These are phyloP conservation scores for Nannizziopsis arthrosporioides DNA, from an alignment of 2,329 filamentous ascomycete genomes.

Conservation along the genomic window DNA sequence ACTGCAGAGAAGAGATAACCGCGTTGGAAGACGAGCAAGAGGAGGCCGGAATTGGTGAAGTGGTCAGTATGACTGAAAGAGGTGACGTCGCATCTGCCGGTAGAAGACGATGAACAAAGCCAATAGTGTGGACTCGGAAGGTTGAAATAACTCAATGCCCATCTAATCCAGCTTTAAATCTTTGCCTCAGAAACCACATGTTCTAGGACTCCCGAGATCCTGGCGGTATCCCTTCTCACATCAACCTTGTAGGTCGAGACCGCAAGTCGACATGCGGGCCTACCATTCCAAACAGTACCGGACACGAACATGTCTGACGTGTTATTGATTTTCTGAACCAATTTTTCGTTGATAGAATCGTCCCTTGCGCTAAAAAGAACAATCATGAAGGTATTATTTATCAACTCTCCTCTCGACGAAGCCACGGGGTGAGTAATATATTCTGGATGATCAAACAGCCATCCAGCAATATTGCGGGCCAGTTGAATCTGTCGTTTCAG, in stretches of 20 bases:
- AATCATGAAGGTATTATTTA: constrained; percentile 53
- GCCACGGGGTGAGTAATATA: constrained; percentile 55
- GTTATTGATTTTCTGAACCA: constrained; percentile 63
- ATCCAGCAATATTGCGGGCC: constrained; percentile 54
- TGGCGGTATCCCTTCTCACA: constrained; percentile 50
- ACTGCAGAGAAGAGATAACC: constrained; percentile 85
- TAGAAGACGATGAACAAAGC: constrained; percentile 33
- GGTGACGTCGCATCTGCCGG: constrained; percentile 41
- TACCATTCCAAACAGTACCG: constrained; percentile 64
- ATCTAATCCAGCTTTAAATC: no score
- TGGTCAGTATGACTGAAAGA: constrained; percentile 73
- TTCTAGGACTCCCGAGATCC: constrained; percentile 54
- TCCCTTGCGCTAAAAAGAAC: constrained; percentile 68
- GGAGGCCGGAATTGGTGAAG: constrained; percentile 85
- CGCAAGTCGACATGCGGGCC: constrained; percentile 67
- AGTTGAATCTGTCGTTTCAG: constrained; percentile 61
- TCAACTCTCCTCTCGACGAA: constrained; percentile 27
- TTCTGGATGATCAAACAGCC: constrained; percentile 47
- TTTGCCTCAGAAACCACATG: constrained; percentile 28
- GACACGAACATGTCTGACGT: constrained; percentile 69
- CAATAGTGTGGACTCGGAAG: no score
- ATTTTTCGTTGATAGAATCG: constrained; percentile 47
- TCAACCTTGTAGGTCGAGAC: constrained; percentile 76
- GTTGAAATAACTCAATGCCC: no score
- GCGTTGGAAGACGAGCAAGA: constrained; percentile 92